These are phyloP conservation scores for Candida mesenterica DNA, from an alignment of 1,139 yeast genomes.

Conservation along the genomic window DNA sequence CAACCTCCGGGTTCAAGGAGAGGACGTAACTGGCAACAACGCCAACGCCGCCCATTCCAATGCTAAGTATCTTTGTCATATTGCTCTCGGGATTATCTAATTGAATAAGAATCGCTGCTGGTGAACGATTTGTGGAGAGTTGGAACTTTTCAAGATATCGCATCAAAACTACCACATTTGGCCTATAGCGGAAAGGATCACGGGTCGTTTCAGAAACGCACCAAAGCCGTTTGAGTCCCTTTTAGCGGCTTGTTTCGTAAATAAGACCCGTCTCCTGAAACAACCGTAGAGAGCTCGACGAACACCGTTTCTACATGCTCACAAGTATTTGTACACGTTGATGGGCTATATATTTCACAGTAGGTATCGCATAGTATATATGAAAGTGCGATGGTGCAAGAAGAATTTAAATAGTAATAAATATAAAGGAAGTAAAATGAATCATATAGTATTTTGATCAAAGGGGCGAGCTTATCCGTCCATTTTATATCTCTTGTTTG, in stretches of 20 bases:
- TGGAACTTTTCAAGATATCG: too few relatives aligned
- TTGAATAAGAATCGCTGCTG: too few relatives aligned
- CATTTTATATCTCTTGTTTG: conserved; percentile 14
- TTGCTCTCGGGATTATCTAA: neutral
- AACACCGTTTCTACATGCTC: neutral
- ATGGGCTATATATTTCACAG: conserved; percentile 11
- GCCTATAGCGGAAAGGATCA: too few relatives aligned
- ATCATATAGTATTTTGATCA: neutral
- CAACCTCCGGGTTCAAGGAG: conserved; percentile 37
- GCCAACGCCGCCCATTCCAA: conserved; percentile 79
- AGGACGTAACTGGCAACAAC: conserved; percentile 64
- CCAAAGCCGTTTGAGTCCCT: too few relatives aligned
- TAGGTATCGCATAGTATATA: conserved; percentile 3
- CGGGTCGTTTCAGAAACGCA: too few relatives aligned
- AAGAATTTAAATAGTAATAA: conserved; percentile 1
- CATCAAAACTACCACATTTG: too few relatives aligned
- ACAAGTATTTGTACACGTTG: conserved; percentile 2
- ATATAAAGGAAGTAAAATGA: conserved; percentile 3
- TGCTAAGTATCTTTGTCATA: conserved; percentile 43
- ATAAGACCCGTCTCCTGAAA: too few relatives aligned
- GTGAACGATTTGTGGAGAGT: too few relatives aligned
- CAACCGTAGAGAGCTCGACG: too few relatives aligned
- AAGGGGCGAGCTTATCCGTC: conserved; percentile 6
- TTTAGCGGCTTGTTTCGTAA: too few relatives aligned
- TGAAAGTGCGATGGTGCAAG: conserved; percentile 2